Base-by-base conservation (phyloP, 345 rosid genomes). In the Lepidium didymum region DNA sequence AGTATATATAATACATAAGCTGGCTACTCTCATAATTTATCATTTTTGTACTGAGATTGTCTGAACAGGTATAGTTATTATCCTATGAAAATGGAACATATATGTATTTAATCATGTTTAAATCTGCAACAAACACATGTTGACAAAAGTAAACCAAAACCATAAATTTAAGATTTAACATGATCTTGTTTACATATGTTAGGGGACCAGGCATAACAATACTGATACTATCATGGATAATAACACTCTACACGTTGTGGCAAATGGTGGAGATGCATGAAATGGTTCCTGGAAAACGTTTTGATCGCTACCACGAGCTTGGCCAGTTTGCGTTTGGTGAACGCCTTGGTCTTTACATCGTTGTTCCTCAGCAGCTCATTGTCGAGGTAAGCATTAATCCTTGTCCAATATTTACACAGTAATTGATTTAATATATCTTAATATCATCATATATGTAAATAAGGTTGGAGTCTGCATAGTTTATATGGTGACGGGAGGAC, bases 231-330 rank as follows among this genome's bases (percentile, higher is more conserved):
- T 87, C 91, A 67, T 89, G 93, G 96, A 33, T 83, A 31, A 81
- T 89, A 23, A 87, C 91, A 19, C 78, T 89, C 0, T 87, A 87
- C 57, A 87, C 96, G 1, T 57, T 85, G n/a, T 87, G 93, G 91
- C 88, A 87, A 79, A 87, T 87, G 89, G 88, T 87, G 77, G 86
- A 89, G 73, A 85, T 89, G 96, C 96, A 89, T 37, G 93, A 89
- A 76, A 84, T 75, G 76, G 87, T 84, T 42, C 84, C 84, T 0
- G 88, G 93, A 18, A 85, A 80, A 79, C 81, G 91, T 61, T 82
- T 89, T 45, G 93, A 89, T 54, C 75, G 91, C 40, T 85, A 84
- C 63, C 89, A 89, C n/a, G 96, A 89, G 58, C 51, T 89, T 65
- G 86, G 89, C 7, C 93, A 85, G 61, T 70, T 82, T 3, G 96